These are phyloP conservation scores for Cryphonectria carpinicola DNA, from an alignment of 2,329 filamentous ascomycete species.

Conservation along the genomic window DNA sequence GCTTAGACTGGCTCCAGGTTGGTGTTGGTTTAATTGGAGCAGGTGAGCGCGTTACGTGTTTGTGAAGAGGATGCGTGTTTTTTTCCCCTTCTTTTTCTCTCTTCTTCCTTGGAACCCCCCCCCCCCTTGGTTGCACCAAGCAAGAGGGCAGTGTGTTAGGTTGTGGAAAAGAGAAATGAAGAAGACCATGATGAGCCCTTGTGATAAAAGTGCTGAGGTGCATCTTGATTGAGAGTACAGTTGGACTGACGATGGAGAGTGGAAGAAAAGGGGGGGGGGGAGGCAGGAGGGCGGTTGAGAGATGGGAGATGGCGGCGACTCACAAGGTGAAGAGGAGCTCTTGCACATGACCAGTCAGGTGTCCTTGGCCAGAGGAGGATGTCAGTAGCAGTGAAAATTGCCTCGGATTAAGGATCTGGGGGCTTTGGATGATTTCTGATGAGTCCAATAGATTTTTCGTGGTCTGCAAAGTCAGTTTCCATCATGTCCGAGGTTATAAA, in stretches of 20 bases:
- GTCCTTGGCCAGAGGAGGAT: slow-evolving; percentile 5
- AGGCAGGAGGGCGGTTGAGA: not conserved
- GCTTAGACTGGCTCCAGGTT: not conserved
- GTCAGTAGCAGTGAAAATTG: slow-evolving; percentile 19
- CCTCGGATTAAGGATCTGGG: slow-evolving; percentile 22
- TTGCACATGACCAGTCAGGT: slow-evolving; percentile 29
- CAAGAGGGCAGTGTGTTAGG: not conserved
- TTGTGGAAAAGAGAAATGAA: not conserved
- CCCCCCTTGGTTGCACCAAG: not conserved
- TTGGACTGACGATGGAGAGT: not conserved
- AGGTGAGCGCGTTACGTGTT: not conserved
- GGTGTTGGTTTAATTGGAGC: slow-evolving; percentile 3
- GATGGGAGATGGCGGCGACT: slow-evolving; percentile 21
- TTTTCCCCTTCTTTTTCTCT: not conserved
- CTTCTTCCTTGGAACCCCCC: not conserved
- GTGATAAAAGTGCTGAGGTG: not conserved
- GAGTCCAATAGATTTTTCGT: slow-evolving; percentile 3
- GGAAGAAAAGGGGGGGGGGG: not conserved
- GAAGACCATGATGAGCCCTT: not conserved
- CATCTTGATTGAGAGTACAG: not conserved
- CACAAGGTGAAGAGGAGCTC: slow-evolving; percentile 20
- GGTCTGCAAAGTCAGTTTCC: slow-evolving; percentile 22
- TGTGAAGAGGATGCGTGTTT: not conserved
- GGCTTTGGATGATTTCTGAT: slow-evolving; percentile 7
- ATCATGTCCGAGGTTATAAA: slow-evolving; percentile 25